Evolutionary conservation across 257 asterid species (phyloP).

Genomic region (Gentiana straminea): DNA sequence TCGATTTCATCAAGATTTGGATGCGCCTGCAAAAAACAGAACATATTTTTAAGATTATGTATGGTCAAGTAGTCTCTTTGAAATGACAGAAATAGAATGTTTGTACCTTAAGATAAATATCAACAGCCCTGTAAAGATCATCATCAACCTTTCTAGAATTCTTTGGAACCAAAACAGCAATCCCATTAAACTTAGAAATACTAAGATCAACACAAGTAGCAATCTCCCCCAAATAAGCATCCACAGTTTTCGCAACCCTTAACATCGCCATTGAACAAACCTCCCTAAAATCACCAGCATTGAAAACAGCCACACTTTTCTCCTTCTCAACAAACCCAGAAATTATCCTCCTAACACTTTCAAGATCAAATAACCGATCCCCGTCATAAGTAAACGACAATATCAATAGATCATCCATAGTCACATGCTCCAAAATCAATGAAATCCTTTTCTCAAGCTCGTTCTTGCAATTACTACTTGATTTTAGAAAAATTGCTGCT

Average conservation of each 20-base stretch:
- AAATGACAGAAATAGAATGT: too few relatives aligned
- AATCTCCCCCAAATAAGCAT: constrained; percentile 74
- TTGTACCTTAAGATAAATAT: constrained; percentile 68
- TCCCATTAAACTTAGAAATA: constrained; percentile 79
- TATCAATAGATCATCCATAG: constrained; percentile 67
- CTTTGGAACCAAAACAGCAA: constrained; percentile 72
- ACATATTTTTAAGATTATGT: too few relatives aligned
- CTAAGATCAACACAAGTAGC: constrained; percentile 56
- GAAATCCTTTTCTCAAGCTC: constrained; percentile 77
- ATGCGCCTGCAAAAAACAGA: constrained; percentile 45
- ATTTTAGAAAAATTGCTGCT: constrained; percentile 61
- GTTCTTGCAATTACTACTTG: constrained; percentile 43
- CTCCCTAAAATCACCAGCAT: constrained; percentile 44
- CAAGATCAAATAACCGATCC: constrained; percentile 72
- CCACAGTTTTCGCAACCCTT: constrained; percentile 72
- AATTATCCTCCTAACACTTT: constrained; percentile 73
- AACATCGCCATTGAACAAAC: constrained; percentile 55
- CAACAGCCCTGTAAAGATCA: constrained; percentile 89
- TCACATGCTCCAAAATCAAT: constrained; percentile 51
- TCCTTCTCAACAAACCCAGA: constrained; percentile 77
- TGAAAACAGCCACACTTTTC: constrained; percentile 66
- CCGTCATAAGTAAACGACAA: constrained; percentile 76
- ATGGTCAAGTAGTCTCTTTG: too few relatives aligned
- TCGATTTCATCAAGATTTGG: constrained; percentile 84
- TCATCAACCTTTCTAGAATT: constrained; percentile 71